A percentile compares a stretch with the other conserved stretches of the same genome.
Evolutionary conservation across 139 green algal genomes (phyloP).

Genomic region (Zygnema cylindricum): DNA sequence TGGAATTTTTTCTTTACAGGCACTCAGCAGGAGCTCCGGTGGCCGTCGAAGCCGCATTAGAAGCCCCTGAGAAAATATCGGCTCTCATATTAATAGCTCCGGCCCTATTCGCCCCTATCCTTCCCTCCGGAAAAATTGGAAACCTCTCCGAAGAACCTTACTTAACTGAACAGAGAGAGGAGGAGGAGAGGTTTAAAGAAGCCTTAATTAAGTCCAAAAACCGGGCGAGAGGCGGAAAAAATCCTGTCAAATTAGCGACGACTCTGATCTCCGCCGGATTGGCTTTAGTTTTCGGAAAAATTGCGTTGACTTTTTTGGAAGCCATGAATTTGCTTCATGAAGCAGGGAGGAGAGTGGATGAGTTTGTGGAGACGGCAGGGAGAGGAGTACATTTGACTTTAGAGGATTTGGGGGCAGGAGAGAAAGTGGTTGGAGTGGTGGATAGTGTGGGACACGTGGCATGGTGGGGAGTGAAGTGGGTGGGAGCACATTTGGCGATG

Average conservation of each 20-base stretch:
- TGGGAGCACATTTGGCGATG: too few relatives aligned
- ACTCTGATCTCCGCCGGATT: too few relatives aligned
- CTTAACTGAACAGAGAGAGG: not conserved
- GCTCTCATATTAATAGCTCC: conserved; percentile 41
- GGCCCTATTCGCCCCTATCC: conserved; percentile 6
- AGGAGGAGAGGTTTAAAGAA: not conserved
- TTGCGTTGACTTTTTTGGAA: too few relatives aligned
- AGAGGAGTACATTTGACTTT: conserved; percentile 4
- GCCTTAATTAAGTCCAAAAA: not conserved
- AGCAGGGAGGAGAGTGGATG: conserved; percentile 2
- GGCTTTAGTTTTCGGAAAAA: too few relatives aligned
- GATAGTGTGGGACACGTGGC: too few relatives aligned
- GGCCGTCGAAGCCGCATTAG: conserved; percentile 12
- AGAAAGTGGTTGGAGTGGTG: not conserved
- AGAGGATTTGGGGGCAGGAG: conserved; percentile 24
- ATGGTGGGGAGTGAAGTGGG: too few relatives aligned
- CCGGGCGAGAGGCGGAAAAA: not conserved
- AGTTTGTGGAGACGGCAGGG: conserved; percentile 3
- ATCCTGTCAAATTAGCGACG: too few relatives aligned
- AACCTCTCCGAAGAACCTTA: not conserved
- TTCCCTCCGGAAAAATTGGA: not conserved
- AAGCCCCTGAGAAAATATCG: conserved; percentile 18
- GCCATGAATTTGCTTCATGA: too few relatives aligned
- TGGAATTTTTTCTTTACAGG: conserved; percentile 24
- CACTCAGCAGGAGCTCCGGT: conserved; percentile 34